phyloP scores from a whole-genome alignment of 2,329 filamentous ascomycete genomes.

The Xylaria sp. region DNA sequence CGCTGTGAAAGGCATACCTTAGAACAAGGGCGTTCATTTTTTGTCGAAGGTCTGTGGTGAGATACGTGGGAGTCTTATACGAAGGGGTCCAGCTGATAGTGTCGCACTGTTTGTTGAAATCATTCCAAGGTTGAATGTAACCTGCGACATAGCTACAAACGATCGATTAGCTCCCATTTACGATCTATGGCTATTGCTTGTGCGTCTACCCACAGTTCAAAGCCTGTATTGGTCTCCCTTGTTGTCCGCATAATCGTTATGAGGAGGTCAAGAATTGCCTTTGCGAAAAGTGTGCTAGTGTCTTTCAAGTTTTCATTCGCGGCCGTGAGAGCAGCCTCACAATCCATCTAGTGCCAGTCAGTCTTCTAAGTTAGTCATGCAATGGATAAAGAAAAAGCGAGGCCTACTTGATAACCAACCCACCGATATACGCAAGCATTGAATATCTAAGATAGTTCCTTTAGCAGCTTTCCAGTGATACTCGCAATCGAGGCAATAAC shows the following conservation, averaged over 20 bases:
- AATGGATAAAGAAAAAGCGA: background rate
- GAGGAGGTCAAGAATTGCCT: background rate
- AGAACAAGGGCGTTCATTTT: background rate
- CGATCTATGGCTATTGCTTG: no score
- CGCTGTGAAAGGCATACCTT: background rate
- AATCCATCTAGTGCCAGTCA: background rate
- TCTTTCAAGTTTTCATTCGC: background rate
- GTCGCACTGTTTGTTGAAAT: conserved; percentile 7
- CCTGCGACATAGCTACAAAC: conserved; percentile 9
- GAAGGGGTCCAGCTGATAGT: conserved; percentile 3
- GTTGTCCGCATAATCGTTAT: background rate
- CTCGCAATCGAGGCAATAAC: background rate
- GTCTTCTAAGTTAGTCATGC: background rate
- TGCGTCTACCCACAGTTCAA: conserved; percentile 12
- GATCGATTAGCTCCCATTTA: background rate
- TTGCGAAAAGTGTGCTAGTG: background rate
- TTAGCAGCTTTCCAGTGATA: background rate
- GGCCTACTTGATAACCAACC: conserved; percentile 3
- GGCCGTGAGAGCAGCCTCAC: background rate
- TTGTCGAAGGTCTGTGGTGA: conserved; percentile 1
- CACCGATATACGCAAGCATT: conserved; percentile 17
- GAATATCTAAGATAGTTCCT: background rate
- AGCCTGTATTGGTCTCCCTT: background rate
- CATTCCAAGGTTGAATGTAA: conserved; percentile 10
- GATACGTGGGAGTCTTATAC: conserved; percentile 7